Conservation (phyloP, 352 stramenopile species). For the Pseudoperonospora humuli region DNA sequence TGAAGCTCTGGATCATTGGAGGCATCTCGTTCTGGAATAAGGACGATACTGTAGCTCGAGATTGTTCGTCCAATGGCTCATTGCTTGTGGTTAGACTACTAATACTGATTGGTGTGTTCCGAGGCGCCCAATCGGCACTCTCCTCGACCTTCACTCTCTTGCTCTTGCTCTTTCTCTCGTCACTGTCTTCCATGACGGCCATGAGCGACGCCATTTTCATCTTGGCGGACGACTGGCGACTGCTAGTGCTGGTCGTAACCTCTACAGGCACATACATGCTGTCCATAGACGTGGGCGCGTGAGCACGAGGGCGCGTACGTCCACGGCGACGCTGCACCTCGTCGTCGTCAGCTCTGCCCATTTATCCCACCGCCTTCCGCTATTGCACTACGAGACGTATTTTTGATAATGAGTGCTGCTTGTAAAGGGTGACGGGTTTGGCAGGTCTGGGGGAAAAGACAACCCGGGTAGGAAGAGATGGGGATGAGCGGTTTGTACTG, state of each 20-base stretch:
- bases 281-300: slow-evolving; percentile 14
- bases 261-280: slow-evolving; percentile 17
- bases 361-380: slow-evolving; percentile 5
- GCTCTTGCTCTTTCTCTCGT: slow-evolving; percentile 34
- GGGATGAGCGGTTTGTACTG: slow-evolving; percentile 2
- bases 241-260: background rate
- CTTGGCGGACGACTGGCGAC: slow-evolving; percentile 15
- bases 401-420: slow-evolving; percentile 29
- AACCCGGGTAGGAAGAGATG: slow-evolving; percentile 1
- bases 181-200: slow-evolving; percentile 20
- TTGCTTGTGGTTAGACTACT: slow-evolving; percentile 11
- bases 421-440: slow-evolving; percentile 13
- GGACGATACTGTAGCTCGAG: slow-evolving; percentile 13
- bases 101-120: slow-evolving; percentile 16
- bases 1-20: slow-evolving; percentile 49
- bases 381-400: slow-evolving; percentile 5
- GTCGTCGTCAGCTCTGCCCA: slow-evolving; percentile 35
- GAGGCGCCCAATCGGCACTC: slow-evolving; percentile 2
- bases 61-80: slow-evolving; percentile 1
- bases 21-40: slow-evolving; percentile 50
- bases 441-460: background rate
- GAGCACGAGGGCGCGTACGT: slow-evolving; percentile 18
- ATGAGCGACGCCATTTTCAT: slow-evolving; percentile 51
- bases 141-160: slow-evolving; percentile 48
- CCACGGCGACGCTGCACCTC: slow-evolving; percentile 27